Percentiles rank a stretch among this genome's conserved stretches.
These are phyloP conservation scores for Tolypocladium sp. DNA, from an alignment of 2,329 filamentous ascomycete species.

Conservation along the genomic window DNA sequence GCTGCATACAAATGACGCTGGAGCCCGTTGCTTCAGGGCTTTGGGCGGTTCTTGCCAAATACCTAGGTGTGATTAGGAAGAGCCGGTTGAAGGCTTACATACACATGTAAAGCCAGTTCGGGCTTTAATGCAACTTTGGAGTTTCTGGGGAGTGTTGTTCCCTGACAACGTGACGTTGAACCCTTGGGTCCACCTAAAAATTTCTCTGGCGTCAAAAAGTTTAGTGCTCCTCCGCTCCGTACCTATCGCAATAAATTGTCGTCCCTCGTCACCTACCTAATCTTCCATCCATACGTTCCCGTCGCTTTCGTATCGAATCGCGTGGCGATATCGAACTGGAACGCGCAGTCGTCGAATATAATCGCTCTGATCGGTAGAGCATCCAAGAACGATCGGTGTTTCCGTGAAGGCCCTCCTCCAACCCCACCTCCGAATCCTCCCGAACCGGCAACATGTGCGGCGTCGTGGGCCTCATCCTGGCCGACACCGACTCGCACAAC, in stretches of 20 bases:
- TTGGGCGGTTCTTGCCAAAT: not conserved
- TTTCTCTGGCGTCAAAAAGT: no score
- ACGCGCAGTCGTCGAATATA: not conserved
- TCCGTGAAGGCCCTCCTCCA: no score
- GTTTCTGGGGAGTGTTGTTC: no score
- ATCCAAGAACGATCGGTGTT: not conserved
- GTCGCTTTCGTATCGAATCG: not conserved
- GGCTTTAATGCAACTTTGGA: no score
- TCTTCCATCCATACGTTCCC: not conserved
- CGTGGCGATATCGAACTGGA: not conserved
- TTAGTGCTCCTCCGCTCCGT: no score
- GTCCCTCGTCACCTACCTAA: not conserved
- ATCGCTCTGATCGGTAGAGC: not conserved
- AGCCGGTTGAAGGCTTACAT: not conserved
- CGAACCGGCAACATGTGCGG: not conserved
- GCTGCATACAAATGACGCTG: not conserved
- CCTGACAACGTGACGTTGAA: no score
- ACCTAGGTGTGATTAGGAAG: not conserved
- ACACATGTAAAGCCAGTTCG: no score
- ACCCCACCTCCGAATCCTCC: not conserved
- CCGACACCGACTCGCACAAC: conserved; percentile 1
- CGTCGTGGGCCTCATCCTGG: conserved; percentile 1
- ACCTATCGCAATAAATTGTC: no score
- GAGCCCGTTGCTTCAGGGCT: not conserved
- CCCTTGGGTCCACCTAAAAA: no score